A percentile compares a stretch with the other conserved stretches of the same genome.
These are phyloP conservation scores for Escovopsis sp. DNA, from an alignment of 2,329 filamentous ascomycete species.

Conservation along the genomic window DNA sequence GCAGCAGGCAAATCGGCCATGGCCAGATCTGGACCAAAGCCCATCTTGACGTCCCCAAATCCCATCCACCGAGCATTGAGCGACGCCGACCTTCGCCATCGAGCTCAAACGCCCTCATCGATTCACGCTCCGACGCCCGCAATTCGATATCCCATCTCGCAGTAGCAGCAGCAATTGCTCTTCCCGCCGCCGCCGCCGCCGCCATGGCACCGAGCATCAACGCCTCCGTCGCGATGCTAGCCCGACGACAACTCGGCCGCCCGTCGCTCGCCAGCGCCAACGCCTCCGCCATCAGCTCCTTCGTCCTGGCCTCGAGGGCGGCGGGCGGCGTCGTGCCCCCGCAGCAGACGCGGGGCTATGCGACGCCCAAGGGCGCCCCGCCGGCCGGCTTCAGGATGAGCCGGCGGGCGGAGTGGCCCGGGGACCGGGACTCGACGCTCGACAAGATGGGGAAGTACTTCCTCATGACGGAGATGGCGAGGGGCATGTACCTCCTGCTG, in stretches of 20 bases:
- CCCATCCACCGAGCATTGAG: constrained; percentile 4
- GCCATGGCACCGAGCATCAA: constrained; percentile 21
- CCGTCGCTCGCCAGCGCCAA: constrained; percentile 11
- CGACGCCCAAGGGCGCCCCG: constrained; percentile 64
- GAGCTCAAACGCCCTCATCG: constrained; percentile 3
- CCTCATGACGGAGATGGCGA: constrained; percentile 85
- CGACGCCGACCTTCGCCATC: constrained; percentile 7
- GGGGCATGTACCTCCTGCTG: constrained; percentile 94
- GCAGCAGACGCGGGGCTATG: constrained; percentile 30
- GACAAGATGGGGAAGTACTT: constrained; percentile 90
- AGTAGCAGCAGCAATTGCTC: constrained; percentile 10
- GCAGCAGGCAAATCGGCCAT: constrained; percentile 12
- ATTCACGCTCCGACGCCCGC: constrained; percentile 2
- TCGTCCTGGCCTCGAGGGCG: constrained; percentile 6
- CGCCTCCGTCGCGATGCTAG: constrained; percentile 19
- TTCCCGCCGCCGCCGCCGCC: constrained; percentile 7
- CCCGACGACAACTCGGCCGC: constrained; percentile 21
- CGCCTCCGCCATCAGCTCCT: constrained; percentile 6
- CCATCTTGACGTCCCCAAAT: constrained; percentile 9
- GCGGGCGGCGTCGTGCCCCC: neutral
- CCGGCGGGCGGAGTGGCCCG: constrained; percentile 62
- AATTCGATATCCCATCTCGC: too few relatives aligned
- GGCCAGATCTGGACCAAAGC: constrained; percentile 3
- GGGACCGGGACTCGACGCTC: constrained; percentile 60
- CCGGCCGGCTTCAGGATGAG: constrained; percentile 69